phyloP scores from a whole-genome alignment of 1,139 yeast species.

The Pichia terricola region DNA sequence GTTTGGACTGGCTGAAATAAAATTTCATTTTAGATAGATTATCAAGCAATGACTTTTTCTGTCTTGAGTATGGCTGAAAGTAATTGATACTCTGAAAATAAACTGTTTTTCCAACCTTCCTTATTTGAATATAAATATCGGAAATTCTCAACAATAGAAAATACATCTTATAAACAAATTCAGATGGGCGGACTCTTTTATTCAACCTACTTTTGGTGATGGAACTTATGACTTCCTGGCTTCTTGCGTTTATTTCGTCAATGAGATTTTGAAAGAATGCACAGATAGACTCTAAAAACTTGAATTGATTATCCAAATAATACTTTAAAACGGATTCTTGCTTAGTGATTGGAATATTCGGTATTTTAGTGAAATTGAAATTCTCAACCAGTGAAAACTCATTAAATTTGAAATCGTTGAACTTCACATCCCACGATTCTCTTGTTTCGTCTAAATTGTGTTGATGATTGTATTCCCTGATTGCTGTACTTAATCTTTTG shows the following conservation, averaged over 20 bases:
- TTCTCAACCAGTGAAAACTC: constrained; percentile 7
- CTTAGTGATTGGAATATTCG: constrained; percentile 4
- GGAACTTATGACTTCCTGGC: constrained; percentile 10
- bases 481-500: constrained; percentile 1
- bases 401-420: constrained; percentile 1
- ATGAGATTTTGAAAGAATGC: constrained; percentile 8
- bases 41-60: constrained; percentile 14
- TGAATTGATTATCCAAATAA: constrained; percentile 9
- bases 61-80: constrained; percentile 19
- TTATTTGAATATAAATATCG: constrained; percentile 23
- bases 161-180: constrained; percentile 19
- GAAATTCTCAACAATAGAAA: constrained; percentile 21
- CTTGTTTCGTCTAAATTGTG: constrained; percentile 2
- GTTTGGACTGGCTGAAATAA: constrained; percentile 37
- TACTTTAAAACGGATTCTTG: constrained; percentile 11
- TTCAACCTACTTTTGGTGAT: constrained; percentile 1
- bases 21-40: constrained; percentile 34
- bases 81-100: constrained; percentile 22
- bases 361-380: constrained; percentile 4
- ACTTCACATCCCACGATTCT: background rate
- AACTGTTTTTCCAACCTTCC: constrained; percentile 24
- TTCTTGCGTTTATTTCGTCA: constrained; percentile 10
- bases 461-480: constrained; percentile 2
- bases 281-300: constrained; percentile 6
- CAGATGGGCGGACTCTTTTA: background rate